These are phyloP conservation scores for Apiospora marii DNA, from an alignment of 2,329 filamentous ascomycete species.

Conservation along the genomic window DNA sequence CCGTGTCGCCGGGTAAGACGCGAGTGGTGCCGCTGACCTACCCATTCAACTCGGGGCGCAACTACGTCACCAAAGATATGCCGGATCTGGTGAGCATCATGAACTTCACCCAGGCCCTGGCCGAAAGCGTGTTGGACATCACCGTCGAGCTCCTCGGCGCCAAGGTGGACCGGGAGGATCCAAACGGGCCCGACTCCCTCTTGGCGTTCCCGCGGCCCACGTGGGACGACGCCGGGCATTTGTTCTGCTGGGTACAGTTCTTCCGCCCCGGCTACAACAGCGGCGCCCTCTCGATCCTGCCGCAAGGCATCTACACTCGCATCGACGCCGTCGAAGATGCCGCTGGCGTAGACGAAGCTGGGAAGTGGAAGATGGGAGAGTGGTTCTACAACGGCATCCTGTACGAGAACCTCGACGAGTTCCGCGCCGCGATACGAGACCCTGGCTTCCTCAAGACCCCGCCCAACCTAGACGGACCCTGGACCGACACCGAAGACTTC, in stretches of 20 bases:
- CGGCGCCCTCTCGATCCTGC: conserved; percentile 52
- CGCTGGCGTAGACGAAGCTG: conserved; percentile 47
- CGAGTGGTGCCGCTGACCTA: conserved; percentile 48
- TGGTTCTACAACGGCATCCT: conserved; percentile 52
- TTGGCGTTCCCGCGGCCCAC: conserved; percentile 47
- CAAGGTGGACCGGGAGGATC: conserved; percentile 46
- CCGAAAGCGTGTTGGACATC: conserved; percentile 46
- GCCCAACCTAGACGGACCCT: conserved; percentile 50
- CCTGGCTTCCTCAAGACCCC: conserved; percentile 51
- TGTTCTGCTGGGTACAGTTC: conserved; percentile 57
- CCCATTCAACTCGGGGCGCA: conserved; percentile 49
- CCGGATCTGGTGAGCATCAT: conserved; percentile 47
- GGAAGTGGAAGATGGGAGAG: conserved; percentile 47
- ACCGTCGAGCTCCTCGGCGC: conserved; percentile 54
- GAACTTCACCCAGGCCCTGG: conserved; percentile 46
- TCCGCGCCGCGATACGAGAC: conserved; percentile 46
- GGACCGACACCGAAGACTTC: conserved; percentile 45
- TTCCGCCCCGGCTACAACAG: conserved; percentile 48
- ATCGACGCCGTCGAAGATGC: conserved; percentile 53
- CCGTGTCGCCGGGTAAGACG: conserved; percentile 34
- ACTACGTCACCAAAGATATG: conserved; percentile 48
- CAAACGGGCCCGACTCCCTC: conserved; percentile 48
- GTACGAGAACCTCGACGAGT: conserved; percentile 48
- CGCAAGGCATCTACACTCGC: conserved; percentile 53
- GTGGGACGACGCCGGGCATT: conserved; percentile 48